Conservation (phyloP, 352 stramenopile species). For the Globisporangium middletonii region DNA sequence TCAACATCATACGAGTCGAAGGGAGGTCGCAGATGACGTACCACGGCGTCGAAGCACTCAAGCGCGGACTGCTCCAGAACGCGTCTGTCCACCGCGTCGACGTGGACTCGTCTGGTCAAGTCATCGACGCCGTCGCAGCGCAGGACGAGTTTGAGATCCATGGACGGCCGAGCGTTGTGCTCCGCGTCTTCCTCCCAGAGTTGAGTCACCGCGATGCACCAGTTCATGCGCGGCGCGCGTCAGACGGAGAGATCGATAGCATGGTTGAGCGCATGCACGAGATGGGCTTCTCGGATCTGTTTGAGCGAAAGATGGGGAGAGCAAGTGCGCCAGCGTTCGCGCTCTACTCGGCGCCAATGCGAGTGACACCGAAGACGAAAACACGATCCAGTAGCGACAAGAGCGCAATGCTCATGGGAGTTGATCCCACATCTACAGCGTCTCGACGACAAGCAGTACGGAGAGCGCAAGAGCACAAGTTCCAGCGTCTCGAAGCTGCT, state of each 20-base stretch:
- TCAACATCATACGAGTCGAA: conserved; percentile 26
- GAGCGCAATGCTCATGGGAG: background rate
- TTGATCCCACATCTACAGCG: background rate
- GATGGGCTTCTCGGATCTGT: conserved; percentile 8
- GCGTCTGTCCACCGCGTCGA: conserved; percentile 24
- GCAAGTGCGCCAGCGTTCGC: conserved; percentile 1
- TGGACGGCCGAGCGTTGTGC: conserved; percentile 10
- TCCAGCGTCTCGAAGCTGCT: conserved; percentile 30
- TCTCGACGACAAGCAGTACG: conserved; percentile 12
- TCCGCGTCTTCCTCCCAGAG: conserved; percentile 13
- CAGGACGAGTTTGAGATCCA: conserved; percentile 15
- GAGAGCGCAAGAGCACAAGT: conserved; percentile 33
- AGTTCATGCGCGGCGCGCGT: background rate
- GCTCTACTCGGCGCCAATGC: conserved; percentile 2
- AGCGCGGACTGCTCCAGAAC: conserved; percentile 24
- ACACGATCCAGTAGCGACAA: background rate
- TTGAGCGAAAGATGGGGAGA: background rate
- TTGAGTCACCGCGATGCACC: background rate
- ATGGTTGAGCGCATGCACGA: conserved; percentile 13
- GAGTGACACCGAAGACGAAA: background rate
- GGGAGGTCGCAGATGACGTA: conserved; percentile 28
- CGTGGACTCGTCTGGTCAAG: conserved; percentile 9
- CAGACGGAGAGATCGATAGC: conserved; percentile 10
- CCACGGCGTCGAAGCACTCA: conserved; percentile 24
- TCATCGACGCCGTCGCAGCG: conserved; percentile 14